Conservation (phyloP, 2,329 filamentous ascomycete genomes). For the Botrytis galanthina region DNA sequence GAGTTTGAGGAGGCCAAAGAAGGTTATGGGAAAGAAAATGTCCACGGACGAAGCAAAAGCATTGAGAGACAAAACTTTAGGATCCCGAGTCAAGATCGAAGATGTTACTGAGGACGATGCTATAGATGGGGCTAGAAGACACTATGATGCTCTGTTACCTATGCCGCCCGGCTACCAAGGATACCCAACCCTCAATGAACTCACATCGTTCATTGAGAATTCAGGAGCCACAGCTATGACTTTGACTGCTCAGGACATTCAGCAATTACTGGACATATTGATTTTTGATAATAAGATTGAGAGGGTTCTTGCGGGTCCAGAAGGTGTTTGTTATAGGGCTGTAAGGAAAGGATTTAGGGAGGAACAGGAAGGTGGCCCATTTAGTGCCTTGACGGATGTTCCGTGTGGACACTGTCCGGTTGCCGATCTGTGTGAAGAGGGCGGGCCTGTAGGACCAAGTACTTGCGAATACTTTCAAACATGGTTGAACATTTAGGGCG, state of each 20-base stretch:
- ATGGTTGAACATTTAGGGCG: slow-evolving; percentile 59
- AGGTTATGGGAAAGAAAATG: slow-evolving; percentile 49
- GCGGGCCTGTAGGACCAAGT: slow-evolving; percentile 82
- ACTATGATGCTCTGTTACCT: slow-evolving; percentile 42
- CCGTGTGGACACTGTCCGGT: slow-evolving; percentile 92
- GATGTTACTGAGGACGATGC: slow-evolving; percentile 28
- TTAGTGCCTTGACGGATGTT: slow-evolving; percentile 67
- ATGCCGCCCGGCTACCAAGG: slow-evolving; percentile 64
- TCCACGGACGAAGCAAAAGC: slow-evolving; percentile 44
- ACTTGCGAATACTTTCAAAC: slow-evolving; percentile 89
- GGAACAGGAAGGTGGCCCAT: slow-evolving; percentile 42
- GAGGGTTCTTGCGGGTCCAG: slow-evolving; percentile 43
- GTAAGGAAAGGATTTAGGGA: slow-evolving; percentile 33
- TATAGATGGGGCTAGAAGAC: slow-evolving; percentile 20
- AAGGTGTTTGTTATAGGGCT: slow-evolving; percentile 40
- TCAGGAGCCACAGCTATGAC: slow-evolving; percentile 69
- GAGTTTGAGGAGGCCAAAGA: slow-evolving; percentile 51
- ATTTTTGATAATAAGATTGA: slow-evolving; percentile 86
- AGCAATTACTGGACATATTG: slow-evolving; percentile 83
- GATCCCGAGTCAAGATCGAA: slow-evolving; percentile 20
- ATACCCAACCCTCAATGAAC: slow-evolving; percentile 78
- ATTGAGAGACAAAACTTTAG: slow-evolving; percentile 29
- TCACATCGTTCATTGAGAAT: slow-evolving; percentile 71
- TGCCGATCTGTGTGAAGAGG: slow-evolving; percentile 87
- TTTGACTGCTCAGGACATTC: slow-evolving; percentile 70